These are phyloP conservation scores for Phialophora verrucosa DNA, from an alignment of 2,329 filamentous ascomycete species.

Conservation along the genomic window DNA sequence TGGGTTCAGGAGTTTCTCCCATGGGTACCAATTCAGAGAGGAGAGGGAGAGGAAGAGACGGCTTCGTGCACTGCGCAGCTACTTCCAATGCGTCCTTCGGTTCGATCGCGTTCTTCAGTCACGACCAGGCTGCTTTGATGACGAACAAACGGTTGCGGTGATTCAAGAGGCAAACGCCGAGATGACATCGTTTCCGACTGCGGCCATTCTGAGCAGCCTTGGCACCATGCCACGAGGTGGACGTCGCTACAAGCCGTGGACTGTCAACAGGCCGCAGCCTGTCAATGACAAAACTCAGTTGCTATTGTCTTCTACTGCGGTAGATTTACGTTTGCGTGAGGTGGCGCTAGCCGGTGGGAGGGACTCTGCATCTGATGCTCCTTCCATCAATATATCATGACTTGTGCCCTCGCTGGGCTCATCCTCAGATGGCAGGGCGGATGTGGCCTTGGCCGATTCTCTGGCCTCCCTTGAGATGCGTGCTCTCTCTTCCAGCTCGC, in stretches of 20 bases:
- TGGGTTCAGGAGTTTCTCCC: conserved; percentile 26
- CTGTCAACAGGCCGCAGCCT: neutral
- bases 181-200: neutral
- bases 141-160: conserved; percentile 7
- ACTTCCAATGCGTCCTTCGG: neutral
- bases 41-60: neutral
- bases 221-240: neutral
- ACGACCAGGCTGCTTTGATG: conserved; percentile 13
- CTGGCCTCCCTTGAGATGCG: conserved; percentile 22
- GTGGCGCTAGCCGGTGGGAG: neutral
- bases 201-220: conserved; percentile 5
- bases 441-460: neutral
- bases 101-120: neutral
- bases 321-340: conserved; percentile 9
- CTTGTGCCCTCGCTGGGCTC: neutral
- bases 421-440: neutral
- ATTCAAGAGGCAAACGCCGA: neutral
- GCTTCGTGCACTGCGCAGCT: neutral
- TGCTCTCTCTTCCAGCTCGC: conserved; percentile 29
- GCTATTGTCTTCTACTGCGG: conserved; percentile 5
- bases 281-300: neutral
- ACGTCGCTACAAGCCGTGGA: neutral
- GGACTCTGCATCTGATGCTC: neutral
- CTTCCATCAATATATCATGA: conserved; percentile 1
- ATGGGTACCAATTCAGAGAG: neutral